Conservation (phyloP, 257 asterid species). For the Solanum ossicruentum region DNA sequence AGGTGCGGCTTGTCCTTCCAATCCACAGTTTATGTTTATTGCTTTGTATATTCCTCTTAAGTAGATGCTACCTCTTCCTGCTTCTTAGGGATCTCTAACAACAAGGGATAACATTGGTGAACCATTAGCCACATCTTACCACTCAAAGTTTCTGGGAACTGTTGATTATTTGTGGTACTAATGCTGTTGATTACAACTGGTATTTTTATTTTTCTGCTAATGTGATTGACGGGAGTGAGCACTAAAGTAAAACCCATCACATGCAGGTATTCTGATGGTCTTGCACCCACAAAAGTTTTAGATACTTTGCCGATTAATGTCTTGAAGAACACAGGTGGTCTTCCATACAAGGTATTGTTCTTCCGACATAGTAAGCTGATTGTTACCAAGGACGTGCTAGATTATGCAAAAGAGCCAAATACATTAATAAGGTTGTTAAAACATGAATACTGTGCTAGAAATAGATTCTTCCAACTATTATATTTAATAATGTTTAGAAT, state of each 20-base stretch:
- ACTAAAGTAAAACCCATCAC: background rate
- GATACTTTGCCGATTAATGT: conserved; percentile 18
- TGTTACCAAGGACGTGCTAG: background rate
- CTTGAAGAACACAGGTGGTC: conserved; percentile 21
- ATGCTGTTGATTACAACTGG: background rate
- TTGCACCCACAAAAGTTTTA: conserved; percentile 25
- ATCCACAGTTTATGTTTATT: background rate
- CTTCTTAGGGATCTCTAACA: conserved; percentile 9
- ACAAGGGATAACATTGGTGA: conserved; percentile 18
- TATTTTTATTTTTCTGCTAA: background rate
- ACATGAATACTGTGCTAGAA: background rate
- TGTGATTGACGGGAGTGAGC: background rate
- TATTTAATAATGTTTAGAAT: background rate
- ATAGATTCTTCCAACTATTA: background rate
- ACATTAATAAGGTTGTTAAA: background rate
- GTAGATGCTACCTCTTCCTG: background rate
- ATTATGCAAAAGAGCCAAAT: background rate
- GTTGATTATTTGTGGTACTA: conserved; percentile 31
- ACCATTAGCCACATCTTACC: conserved; percentile 32
- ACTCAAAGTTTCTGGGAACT: conserved; percentile 31
- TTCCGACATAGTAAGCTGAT: background rate
- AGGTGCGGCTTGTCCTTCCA: conserved; percentile 1
- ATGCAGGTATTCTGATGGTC: conserved; percentile 22
- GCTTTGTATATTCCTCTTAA: background rate
- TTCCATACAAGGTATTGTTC: conserved; percentile 18